A percentile compares a stretch with the other conserved stretches of the same genome.
phyloP scores from a whole-genome alignment of 352 stramenopile genomes.

The Globisporangium mamillatum region DNA sequence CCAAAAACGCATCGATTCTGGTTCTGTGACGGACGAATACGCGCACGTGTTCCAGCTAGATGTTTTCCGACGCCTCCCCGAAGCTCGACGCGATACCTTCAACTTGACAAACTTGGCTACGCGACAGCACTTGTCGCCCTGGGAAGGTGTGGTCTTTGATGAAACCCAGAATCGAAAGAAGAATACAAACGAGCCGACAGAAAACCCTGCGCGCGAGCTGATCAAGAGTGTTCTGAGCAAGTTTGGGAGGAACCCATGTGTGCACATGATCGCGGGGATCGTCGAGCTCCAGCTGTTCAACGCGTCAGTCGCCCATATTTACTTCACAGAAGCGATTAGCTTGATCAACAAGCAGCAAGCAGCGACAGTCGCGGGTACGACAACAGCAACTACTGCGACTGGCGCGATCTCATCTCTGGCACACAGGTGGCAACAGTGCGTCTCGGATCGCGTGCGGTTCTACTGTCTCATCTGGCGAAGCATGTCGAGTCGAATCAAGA shows the following conservation, averaged over 20 bases:
- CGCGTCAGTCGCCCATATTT: slow-evolving; percentile 26
- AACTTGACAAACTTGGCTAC: not conserved
- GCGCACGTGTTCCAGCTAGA: slow-evolving; percentile 53
- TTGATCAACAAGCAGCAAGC: slow-evolving; percentile 22
- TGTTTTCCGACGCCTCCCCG: slow-evolving; percentile 33
- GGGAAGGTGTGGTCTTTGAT: slow-evolving; percentile 39
- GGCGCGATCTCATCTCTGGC: slow-evolving; percentile 20
- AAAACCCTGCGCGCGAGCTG: slow-evolving; percentile 21
- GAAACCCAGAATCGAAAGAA: slow-evolving; percentile 4
- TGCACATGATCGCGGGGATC: slow-evolving; percentile 49
- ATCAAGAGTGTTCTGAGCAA: slow-evolving; percentile 21
- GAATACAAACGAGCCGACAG: not conserved
- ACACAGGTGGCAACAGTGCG: slow-evolving; percentile 31
- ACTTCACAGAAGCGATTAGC: slow-evolving; percentile 43
- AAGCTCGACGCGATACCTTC: not conserved
- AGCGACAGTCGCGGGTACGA: not conserved
- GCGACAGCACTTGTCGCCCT: slow-evolving; percentile 20
- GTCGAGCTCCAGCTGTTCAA: slow-evolving; percentile 52
- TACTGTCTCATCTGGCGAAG: slow-evolving; percentile 57
- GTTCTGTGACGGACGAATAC: slow-evolving; percentile 34
- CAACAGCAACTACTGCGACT: not conserved
- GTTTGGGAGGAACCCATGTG: slow-evolving; percentile 30
- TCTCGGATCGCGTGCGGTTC: slow-evolving; percentile 40
- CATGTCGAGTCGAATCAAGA: slow-evolving; percentile 36
- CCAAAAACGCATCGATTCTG: slow-evolving; percentile 27